These are phyloP conservation scores for Gelatoporia subvermispora DNA, from an alignment of 768 basidiomycete species.

Conservation along the genomic window DNA sequence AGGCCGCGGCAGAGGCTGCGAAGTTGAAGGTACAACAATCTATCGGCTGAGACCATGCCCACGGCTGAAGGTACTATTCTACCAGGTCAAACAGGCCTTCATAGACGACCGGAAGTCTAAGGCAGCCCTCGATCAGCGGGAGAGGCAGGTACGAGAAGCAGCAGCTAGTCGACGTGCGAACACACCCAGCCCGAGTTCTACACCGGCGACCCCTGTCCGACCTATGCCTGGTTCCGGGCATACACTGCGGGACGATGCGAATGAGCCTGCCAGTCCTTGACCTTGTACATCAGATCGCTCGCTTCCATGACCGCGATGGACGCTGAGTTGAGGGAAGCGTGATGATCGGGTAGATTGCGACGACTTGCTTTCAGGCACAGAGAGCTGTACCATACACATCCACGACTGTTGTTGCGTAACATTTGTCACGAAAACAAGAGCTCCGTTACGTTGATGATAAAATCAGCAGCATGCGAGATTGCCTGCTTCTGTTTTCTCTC, in stretches of 20 bases:
- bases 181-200: neutral
- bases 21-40: conserved; percentile 46
- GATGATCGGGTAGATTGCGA: too few relatives aligned
- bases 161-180: conserved; percentile 10
- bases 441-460: too few relatives aligned
- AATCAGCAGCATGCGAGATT: neutral
- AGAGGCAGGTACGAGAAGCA: conserved; percentile 26
- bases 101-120: conserved; percentile 72
- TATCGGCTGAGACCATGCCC: neutral
- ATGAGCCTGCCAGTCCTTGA: too few relatives aligned
- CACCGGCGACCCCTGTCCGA: conserved; percentile 1
- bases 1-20: conserved; percentile 47
- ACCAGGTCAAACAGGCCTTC: conserved; percentile 71
- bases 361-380: too few relatives aligned
- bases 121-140: conserved; percentile 50
- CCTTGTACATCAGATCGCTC: too few relatives aligned
- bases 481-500: neutral
- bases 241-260: conserved; percentile 16
- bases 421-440: too few relatives aligned
- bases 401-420: too few relatives aligned
- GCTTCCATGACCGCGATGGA: too few relatives aligned
- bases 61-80: neutral
- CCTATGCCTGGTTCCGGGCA: conserved; percentile 38
- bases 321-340: too few relatives aligned
- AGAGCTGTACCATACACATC: too few relatives aligned